Evolutionary conservation across 805 yeast genomes (phyloP).

Genomic region (Ogataea nonfermentans): DNA sequence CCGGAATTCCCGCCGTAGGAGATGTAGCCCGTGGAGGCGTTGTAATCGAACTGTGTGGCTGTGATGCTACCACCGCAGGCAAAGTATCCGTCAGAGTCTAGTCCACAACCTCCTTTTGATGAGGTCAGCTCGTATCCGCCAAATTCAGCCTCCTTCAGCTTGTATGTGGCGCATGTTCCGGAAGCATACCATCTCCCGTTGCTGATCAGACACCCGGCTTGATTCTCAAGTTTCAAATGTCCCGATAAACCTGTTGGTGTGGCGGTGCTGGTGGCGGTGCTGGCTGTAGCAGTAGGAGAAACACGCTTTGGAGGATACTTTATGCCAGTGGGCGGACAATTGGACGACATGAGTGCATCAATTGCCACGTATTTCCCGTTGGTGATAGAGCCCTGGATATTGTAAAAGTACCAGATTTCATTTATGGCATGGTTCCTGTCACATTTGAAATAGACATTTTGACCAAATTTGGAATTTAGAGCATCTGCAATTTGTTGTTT

Average conservation of each 20-base stretch:
- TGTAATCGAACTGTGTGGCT: conserved; percentile 59
- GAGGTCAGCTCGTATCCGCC: conserved; percentile 74
- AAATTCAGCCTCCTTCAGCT: conserved; percentile 52
- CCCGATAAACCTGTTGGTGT: conserved; percentile 42
- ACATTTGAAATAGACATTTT: conserved; percentile 61
- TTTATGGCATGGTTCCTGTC: conserved; percentile 50
- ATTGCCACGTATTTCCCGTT: conserved; percentile 64
- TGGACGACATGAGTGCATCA: conserved; percentile 52
- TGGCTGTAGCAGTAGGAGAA: conserved; percentile 30
- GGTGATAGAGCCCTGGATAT: conserved; percentile 68
- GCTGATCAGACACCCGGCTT: conserved; percentile 75
- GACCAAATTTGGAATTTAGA: conserved; percentile 48
- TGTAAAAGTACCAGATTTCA: conserved; percentile 80
- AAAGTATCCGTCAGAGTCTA: conserved; percentile 33
- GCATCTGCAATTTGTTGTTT: conserved; percentile 54
- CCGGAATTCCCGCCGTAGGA: conserved; percentile 59
- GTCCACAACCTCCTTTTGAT: conserved; percentile 72
- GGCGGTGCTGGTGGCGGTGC: conserved; percentile 27
- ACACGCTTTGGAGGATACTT: conserved; percentile 64
- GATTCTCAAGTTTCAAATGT: conserved; percentile 46
- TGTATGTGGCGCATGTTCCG: conserved; percentile 85
- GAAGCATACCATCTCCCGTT: conserved; percentile 80
- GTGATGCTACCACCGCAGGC: conserved; percentile 31
- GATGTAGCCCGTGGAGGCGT: conserved; percentile 43
- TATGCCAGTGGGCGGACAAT: conserved; percentile 71